Conservation (phyloP, 306 rosid species). For the Castanea mollissima region DNA sequence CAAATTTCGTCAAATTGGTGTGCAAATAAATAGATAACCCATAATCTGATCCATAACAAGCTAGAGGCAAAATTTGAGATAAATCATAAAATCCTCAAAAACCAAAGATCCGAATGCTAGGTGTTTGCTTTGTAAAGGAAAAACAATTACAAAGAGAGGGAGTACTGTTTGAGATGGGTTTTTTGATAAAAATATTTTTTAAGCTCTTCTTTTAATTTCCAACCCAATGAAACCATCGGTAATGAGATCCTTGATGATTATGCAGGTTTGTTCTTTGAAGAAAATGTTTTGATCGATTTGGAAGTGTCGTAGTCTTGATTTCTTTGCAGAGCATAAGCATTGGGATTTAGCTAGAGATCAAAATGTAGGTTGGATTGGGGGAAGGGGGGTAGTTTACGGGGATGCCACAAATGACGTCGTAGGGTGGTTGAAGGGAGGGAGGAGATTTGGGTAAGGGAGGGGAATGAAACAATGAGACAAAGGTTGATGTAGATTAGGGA, state of each 20-base stretch:
- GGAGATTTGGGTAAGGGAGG: conserved; percentile 61
- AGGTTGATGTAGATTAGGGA: conserved; percentile 89
- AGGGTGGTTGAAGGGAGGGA: conserved; percentile 53
- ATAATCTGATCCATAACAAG: no score
- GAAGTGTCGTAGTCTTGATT: conserved; percentile 84
- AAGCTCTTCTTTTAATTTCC: no score
- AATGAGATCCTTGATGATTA: conserved; percentile 75
- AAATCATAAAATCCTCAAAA: no score
- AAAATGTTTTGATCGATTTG: conserved; percentile 75
- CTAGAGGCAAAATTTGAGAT: no score
- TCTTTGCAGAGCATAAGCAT: conserved; percentile 96
- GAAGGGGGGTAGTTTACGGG: conserved; percentile 85
- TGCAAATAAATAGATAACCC: no score
- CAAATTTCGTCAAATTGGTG: no score
- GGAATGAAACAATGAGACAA: conserved; percentile 80
- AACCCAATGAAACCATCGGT: conserved; percentile 42
- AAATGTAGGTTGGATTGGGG: conserved; percentile 56
- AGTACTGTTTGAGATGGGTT: no score
- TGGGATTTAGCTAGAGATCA: conserved; percentile 46
- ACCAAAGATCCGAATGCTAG: no score
- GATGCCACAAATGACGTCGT: conserved; percentile 74
- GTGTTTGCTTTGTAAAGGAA: no score
- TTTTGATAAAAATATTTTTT: no score
- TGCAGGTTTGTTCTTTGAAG: conserved; percentile 48
- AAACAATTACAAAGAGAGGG: no score